A percentile compares a stretch with the other conserved stretches of the same genome.
phyloP scores from a whole-genome alignment of 495 filamentous ascomycete species.

The Podospora anserina region DNA sequence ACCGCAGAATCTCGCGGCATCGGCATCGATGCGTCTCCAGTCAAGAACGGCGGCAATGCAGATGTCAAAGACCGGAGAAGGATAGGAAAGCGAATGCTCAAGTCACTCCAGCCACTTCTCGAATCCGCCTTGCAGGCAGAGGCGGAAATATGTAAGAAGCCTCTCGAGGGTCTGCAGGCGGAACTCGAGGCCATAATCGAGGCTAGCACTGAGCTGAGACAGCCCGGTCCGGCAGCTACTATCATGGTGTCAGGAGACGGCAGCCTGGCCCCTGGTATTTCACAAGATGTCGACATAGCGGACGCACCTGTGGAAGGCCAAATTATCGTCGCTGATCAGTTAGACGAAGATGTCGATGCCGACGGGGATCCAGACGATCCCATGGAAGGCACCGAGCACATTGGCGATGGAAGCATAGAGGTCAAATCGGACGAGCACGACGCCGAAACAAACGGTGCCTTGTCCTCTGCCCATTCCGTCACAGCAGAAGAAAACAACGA shows the following conservation, averaged over 20 bases:
- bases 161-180: conserved; percentile 65
- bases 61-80: conserved; percentile 51
- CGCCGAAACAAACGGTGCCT: conserved; percentile 34
- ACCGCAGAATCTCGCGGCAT: conserved; percentile 30
- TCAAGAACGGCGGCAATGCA: conserved; percentile 35
- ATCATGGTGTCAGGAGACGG: conserved; percentile 28
- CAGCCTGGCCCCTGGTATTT: conserved; percentile 27
- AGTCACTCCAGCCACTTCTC: conserved; percentile 69
- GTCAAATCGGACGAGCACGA: conserved; percentile 40
- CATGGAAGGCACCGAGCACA: conserved; percentile 26
- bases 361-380: conserved; percentile 19
- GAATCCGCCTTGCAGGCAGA: conserved; percentile 77
- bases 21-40: conserved; percentile 25
- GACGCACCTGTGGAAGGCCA: conserved; percentile 44
- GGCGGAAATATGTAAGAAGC: conserved; percentile 66
- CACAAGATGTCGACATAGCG: conserved; percentile 45
- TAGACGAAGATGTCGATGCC: conserved; percentile 23
- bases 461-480: conserved; percentile 25
- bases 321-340: conserved; percentile 40
- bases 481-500: conserved; percentile 19
- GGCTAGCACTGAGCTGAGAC: conserved; percentile 45
- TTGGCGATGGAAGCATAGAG: conserved; percentile 39
- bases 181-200: conserved; percentile 74
- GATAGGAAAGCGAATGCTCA: conserved; percentile 79
- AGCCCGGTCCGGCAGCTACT: conserved; percentile 19